phyloP scores from a whole-genome alignment of 2,329 filamentous ascomycete genomes.

The Aspergillus floridensis region DNA sequence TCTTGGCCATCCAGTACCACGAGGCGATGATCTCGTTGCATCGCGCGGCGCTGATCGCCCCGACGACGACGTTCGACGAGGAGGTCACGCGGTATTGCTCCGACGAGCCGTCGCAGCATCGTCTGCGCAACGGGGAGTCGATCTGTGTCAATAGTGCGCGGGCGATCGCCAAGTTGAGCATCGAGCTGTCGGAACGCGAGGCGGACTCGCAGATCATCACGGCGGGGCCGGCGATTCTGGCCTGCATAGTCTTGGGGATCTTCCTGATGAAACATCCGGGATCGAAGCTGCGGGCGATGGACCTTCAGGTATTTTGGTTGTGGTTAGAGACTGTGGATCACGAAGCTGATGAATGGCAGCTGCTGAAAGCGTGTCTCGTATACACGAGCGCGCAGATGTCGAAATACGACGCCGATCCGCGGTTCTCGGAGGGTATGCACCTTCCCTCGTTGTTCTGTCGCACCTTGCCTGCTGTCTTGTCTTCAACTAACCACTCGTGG shows the following conservation, averaged over 20 bases:
- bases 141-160: slow-evolving; percentile 16
- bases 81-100: slow-evolving; percentile 10
- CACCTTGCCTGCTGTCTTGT: background rate
- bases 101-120: slow-evolving; percentile 12
- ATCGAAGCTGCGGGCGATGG: slow-evolving; percentile 7
- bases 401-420: slow-evolving; percentile 2
- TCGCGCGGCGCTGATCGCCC: slow-evolving; percentile 15
- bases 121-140: slow-evolving; percentile 10
- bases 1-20: slow-evolving; percentile 16
- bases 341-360: background rate
- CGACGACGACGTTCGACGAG: slow-evolving; percentile 8
- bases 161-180: slow-evolving; percentile 15
- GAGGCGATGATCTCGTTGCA: slow-evolving; percentile 14
- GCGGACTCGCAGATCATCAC: slow-evolving; percentile 10
- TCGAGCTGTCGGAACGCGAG: slow-evolving; percentile 10
- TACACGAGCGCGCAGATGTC: slow-evolving; percentile 7
- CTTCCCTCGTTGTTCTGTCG: background rate
- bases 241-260: slow-evolving; percentile 14
- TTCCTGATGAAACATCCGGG: slow-evolving; percentile 15
- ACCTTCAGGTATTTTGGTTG: slow-evolving; percentile 3
- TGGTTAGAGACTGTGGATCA: too few relatives aligned
- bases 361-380: slow-evolving; percentile 14
- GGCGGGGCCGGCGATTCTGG: slow-evolving; percentile 1
- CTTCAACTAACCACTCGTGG: too few relatives aligned
- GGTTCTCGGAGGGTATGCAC: slow-evolving; percentile 9